These are phyloP conservation scores for Nitzschia putrida DNA, from an alignment of 108 stramenopile genomes.

Conservation along the genomic window DNA sequence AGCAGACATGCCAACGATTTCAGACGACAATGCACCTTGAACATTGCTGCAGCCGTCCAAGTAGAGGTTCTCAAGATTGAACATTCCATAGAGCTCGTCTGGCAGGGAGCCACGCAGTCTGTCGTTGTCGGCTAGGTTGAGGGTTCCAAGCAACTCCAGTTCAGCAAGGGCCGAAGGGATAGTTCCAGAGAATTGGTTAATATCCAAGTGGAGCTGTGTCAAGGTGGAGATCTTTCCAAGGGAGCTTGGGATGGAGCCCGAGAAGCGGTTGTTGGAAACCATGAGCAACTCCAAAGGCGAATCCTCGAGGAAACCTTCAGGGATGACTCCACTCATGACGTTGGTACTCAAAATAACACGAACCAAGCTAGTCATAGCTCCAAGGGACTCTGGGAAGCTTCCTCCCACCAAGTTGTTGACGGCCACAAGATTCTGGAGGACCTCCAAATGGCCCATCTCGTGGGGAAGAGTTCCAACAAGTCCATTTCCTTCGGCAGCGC, in stretches of 20 bases:
- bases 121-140: slow-evolving; percentile 30
- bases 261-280: slow-evolving; percentile 63
- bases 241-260: slow-evolving; percentile 22
- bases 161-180: slow-evolving; percentile 27
- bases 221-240: slow-evolving; percentile 19
- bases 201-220: slow-evolving; percentile 14
- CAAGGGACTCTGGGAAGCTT: slow-evolving; percentile 46
- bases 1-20: slow-evolving; percentile 8
- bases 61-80: slow-evolving; percentile 28
- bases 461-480: slow-evolving; percentile 26
- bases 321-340: slow-evolving; percentile 26
- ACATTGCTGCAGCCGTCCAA: slow-evolving; percentile 17
- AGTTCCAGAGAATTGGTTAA: slow-evolving; percentile 28
- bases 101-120: slow-evolving; percentile 31
- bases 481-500: slow-evolving; percentile 19
- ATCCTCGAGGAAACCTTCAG: slow-evolving; percentile 24
- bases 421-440: slow-evolving; percentile 27
- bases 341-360: slow-evolving; percentile 18
- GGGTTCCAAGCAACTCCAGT: slow-evolving; percentile 11
- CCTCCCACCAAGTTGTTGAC: slow-evolving; percentile 39
- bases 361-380: slow-evolving; percentile 15
- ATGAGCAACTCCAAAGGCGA: slow-evolving; percentile 51
- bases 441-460: slow-evolving; percentile 17
- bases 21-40: slow-evolving; percentile 14
- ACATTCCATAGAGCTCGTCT: slow-evolving; percentile 11